A percentile compares a stretch with the other conserved stretches of the same genome.
phyloP scores from a whole-genome alignment of 306 rosid genomes.

The Citrullus colocynthis region DNA sequence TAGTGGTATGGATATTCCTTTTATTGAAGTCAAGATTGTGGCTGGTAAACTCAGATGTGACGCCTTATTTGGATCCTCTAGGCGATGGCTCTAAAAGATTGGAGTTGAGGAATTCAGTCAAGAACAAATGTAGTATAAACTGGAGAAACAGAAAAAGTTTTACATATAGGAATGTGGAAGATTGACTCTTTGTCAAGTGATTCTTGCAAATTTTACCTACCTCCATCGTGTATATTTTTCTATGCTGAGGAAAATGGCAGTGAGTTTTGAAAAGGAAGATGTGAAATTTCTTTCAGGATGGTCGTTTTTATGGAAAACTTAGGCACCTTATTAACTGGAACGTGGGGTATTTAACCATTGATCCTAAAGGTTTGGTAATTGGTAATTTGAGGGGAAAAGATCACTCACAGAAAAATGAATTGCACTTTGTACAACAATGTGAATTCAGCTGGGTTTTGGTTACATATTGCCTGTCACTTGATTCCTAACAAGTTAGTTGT shows the following conservation, averaged over 20 bases:
- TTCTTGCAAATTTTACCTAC: too few relatives aligned
- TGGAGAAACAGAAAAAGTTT: too few relatives aligned
- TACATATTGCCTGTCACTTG: not conserved
- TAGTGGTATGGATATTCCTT: not conserved
- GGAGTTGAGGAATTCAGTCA: not conserved
- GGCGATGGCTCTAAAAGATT: not conserved
- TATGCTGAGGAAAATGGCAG: too few relatives aligned
- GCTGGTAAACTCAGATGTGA: not conserved
- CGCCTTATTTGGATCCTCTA: not conserved
- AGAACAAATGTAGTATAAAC: too few relatives aligned
- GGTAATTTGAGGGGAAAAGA: too few relatives aligned
- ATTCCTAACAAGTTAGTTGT: not conserved
- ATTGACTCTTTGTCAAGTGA: too few relatives aligned
- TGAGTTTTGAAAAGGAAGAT: too few relatives aligned
- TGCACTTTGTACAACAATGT: not conserved
- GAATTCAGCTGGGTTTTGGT: not conserved
- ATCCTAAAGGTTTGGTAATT: not conserved
- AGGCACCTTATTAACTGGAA: too few relatives aligned
- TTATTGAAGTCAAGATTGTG: not conserved
- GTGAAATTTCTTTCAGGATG: too few relatives aligned
- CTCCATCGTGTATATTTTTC: too few relatives aligned
- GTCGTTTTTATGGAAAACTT: too few relatives aligned
- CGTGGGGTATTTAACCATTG: not conserved
- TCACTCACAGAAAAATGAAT: not conserved
- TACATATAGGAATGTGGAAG: too few relatives aligned